Percentiles rank a stretch among this genome's conserved stretches.
These are phyloP conservation scores for Stachybotrys chartarum DNA, from an alignment of 2,329 filamentous ascomycete genomes.

Conservation along the genomic window DNA sequence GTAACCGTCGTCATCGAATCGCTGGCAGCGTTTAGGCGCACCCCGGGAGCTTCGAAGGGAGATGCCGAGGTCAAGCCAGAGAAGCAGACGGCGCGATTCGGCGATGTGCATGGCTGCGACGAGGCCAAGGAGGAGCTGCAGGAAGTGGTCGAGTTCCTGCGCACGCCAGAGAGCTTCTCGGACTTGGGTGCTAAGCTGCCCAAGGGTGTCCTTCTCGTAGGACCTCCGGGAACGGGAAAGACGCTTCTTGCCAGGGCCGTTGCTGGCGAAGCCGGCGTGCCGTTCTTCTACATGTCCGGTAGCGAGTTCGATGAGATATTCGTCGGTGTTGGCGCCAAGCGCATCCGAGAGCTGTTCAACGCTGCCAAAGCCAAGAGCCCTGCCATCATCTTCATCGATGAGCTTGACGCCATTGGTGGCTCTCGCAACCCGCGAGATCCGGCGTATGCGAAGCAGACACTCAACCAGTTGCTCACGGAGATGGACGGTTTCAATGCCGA, in stretches of 20 bases:
- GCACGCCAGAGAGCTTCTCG: constrained; percentile 88
- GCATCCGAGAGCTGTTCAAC: constrained; percentile 86
- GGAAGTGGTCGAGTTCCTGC: constrained; percentile 92
- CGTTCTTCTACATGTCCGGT: constrained; percentile 99
- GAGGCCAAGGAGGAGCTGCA: constrained; percentile 98
- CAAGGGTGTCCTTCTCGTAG: constrained; percentile 91
- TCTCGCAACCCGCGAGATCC: constrained; percentile 90
- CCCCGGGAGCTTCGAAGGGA: constrained; percentile 55
- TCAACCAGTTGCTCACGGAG: constrained; percentile 95
- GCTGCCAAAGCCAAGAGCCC: constrained; percentile 81
- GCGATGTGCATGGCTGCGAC: constrained; percentile 92
- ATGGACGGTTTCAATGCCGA: constrained; percentile 95
- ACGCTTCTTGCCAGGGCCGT: constrained; percentile 92
- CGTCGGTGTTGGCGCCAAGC: constrained; percentile 92
- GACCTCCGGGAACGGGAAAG: constrained; percentile 95
- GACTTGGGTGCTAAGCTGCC: constrained; percentile 93
- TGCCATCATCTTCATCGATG: constrained; percentile 92
- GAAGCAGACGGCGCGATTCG: constrained; percentile 84
- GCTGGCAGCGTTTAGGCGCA: constrained; percentile 69
- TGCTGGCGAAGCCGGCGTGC: constrained; percentile 92
- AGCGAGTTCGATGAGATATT: constrained; percentile 98
- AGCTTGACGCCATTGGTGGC: constrained; percentile 88
- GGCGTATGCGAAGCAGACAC: constrained; percentile 91
- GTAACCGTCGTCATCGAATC: constrained; percentile 79
- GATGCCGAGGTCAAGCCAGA: constrained; percentile 86